Evolutionary conservation across 306 rosid species (phyloP), one percentile per base, ranked within the genome.

Genomic region (Fragaria nilgerrensis): DNA sequence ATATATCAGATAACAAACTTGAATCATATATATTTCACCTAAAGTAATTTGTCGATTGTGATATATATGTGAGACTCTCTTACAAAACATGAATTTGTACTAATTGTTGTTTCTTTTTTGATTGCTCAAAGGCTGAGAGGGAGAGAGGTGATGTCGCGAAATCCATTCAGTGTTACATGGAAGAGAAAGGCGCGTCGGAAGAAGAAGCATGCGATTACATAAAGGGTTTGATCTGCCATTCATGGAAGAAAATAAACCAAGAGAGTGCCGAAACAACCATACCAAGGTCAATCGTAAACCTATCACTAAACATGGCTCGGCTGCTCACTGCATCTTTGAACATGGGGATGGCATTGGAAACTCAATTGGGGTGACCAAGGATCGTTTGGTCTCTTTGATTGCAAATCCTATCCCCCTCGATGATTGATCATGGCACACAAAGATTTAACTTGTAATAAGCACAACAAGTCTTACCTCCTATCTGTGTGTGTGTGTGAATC

Each of bases 111-210:
- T 72, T 36, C 37, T 20, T 25, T 19, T 7, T n/a, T 2, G 20
- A 11, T 36, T 41, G 37, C 13, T 36, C 1, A 2, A 70, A 83
- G 86, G 84, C 68, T 22, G 84, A 83, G 61, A 29, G 69, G 14
- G 72, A 76, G 70, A 84, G 87, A 77, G 77, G 87, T 0, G 84
- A 80, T 59, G 84, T 84, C n/a, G 53, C 81, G 10, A 84, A 80
- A 43, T 59, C 84, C n/a, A 47, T 76, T 3, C 45, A 77, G 72
- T 84, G 82, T 48, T 74, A 68, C 74, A 80, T 73, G 84, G 73
- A 41, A 50, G 77, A 77, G 17, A 74, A 59, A 62, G 77, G 82
- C 13, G 9, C 59, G 74, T 49, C 75, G 9, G 68, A 77, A 77
- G 74, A 77, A 73, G 79, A 80, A 75, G 82, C 82, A 36, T 32